Evolutionary conservation across 2,329 filamentous ascomycete species (phyloP).

Genomic region (Colletotrichum costaricense): DNA sequence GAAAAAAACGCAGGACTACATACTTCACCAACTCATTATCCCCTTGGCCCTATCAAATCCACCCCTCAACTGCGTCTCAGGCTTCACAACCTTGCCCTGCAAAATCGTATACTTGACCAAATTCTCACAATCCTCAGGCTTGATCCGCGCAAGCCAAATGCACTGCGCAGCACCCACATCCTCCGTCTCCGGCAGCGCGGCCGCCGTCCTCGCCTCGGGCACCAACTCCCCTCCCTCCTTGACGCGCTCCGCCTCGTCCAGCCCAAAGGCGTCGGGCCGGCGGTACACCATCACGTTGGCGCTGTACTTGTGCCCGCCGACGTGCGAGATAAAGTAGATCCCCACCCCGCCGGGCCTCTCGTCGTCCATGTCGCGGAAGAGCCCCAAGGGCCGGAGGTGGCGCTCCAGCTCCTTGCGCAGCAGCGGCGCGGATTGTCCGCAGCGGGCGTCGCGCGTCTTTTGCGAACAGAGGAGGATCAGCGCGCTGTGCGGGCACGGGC

Average conservation of each 20-base stretch:
- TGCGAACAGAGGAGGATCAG: slow-evolving; percentile 96
- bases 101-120: slow-evolving; percentile 89
- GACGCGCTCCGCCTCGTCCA: slow-evolving; percentile 56
- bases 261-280: slow-evolving; percentile 66
- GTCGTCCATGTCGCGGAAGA: slow-evolving; percentile 90
- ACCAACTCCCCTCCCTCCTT: slow-evolving; percentile 49
- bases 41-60: slow-evolving; percentile 89
- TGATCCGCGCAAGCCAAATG: slow-evolving; percentile 89
- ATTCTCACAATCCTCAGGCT: slow-evolving; percentile 92
- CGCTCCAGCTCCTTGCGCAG: slow-evolving; percentile 90
- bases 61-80: slow-evolving; percentile 83
- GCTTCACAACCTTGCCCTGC: slow-evolving; percentile 94
- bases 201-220: slow-evolving; percentile 43
- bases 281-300: slow-evolving; percentile 96
- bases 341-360: slow-evolving; percentile 91
- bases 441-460: slow-evolving; percentile 92
- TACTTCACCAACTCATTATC: slow-evolving; percentile 83
- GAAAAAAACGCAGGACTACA: background rate
- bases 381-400: slow-evolving; percentile 83
- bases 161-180: slow-evolving; percentile 81
- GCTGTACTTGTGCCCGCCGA: slow-evolving; percentile 95
- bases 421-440: slow-evolving; percentile 92
- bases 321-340: slow-evolving; percentile 96
- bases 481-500: slow-evolving; percentile 82
- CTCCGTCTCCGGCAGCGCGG: slow-evolving; percentile 47